These are phyloP conservation scores for Fusarium duplospermum DNA, from an alignment of 2,329 filamentous ascomycete species.

Conservation along the genomic window DNA sequence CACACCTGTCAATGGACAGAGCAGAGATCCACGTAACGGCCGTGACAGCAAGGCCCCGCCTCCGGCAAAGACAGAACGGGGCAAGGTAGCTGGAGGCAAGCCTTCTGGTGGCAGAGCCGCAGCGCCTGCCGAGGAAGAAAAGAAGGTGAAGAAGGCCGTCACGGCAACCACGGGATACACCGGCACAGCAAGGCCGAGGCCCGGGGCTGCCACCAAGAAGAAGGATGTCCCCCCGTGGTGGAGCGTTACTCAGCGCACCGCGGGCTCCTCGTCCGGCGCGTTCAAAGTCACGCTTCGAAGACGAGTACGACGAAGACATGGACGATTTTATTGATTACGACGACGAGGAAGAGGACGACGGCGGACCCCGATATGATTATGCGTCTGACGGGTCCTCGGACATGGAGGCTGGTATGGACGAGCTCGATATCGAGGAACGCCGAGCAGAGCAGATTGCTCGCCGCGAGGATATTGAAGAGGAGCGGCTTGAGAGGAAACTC, in stretches of 20 bases:
- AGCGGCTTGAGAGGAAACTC: slow-evolving; percentile 70
- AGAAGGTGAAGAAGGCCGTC: slow-evolving; percentile 72
- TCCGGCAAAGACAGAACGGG: slow-evolving; percentile 31
- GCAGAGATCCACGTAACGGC: slow-evolving; percentile 37
- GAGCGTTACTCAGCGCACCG: slow-evolving; percentile 54
- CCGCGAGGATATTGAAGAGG: slow-evolving; percentile 74
- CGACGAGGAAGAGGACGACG: slow-evolving; percentile 63
- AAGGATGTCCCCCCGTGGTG: slow-evolving; percentile 52
- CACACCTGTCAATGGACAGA: slow-evolving; percentile 38
- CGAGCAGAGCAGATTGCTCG: slow-evolving; percentile 71
- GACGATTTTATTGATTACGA: slow-evolving; percentile 73
- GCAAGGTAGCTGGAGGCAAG: slow-evolving; percentile 38
- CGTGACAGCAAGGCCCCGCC: slow-evolving; percentile 36
- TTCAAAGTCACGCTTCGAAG: slow-evolving; percentile 58
- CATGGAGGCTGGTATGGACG: slow-evolving; percentile 81
- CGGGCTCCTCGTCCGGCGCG: slow-evolving; percentile 42
- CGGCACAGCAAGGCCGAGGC: slow-evolving; percentile 71
- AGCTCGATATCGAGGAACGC: slow-evolving; percentile 79
- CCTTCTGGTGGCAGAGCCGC: slow-evolving; percentile 23
- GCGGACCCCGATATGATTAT: slow-evolving; percentile 63
- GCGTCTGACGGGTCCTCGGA: slow-evolving; percentile 76
- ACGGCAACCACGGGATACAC: slow-evolving; percentile 73
- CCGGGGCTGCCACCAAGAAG: slow-evolving; percentile 50
- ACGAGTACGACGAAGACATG: slow-evolving; percentile 73
- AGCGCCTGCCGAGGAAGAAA: slow-evolving; percentile 49